A percentile compares a stretch with the other conserved stretches of the same genome.
phyloP scores from a whole-genome alignment of 768 basidiomycete species.

The Russula emetica region DNA sequence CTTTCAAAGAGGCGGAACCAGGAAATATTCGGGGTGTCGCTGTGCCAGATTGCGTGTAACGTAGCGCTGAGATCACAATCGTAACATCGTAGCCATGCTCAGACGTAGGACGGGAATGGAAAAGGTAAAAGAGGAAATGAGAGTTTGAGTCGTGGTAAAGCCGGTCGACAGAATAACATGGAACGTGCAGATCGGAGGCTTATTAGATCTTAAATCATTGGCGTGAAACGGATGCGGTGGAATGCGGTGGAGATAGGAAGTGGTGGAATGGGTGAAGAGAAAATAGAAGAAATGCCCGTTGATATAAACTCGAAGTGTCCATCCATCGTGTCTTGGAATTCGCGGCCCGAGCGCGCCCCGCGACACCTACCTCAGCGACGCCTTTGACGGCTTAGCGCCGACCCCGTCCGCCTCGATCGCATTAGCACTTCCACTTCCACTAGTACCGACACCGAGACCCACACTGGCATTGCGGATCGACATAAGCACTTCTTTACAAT shows the following conservation, averaged over 20 bases:
- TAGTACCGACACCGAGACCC: slow-evolving; percentile 8
- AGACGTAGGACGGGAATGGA: not conserved
- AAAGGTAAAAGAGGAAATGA: not conserved
- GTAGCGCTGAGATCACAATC: not conserved
- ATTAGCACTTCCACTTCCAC: not conserved
- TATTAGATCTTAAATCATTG: slow-evolving; percentile 25
- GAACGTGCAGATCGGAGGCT: slow-evolving; percentile 18
- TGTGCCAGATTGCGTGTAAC: not conserved
- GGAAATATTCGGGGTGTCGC: slow-evolving; percentile 9
- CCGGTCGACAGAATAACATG: slow-evolving; percentile 14
- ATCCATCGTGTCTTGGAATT: not conserved
- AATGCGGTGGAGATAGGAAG: not conserved
- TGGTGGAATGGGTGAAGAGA: not conserved
- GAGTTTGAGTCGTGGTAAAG: not conserved
- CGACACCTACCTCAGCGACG: slow-evolving; percentile 13
- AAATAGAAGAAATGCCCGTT: slow-evolving; percentile 1
- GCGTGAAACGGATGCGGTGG: slow-evolving; percentile 9
- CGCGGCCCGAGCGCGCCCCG: too few species aligned
- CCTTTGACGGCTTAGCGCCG: slow-evolving; percentile 11
- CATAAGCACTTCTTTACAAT: slow-evolving; percentile 77
- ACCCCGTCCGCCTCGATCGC: slow-evolving; percentile 12
- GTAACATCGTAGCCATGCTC: not conserved
- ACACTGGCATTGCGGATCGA: slow-evolving; percentile 63
- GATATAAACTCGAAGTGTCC: not conserved
- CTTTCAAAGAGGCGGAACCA: slow-evolving; percentile 13